phyloP scores from a whole-genome alignment of 495 filamentous ascomycete genomes.

The Hapsidospora chrysogenum region DNA sequence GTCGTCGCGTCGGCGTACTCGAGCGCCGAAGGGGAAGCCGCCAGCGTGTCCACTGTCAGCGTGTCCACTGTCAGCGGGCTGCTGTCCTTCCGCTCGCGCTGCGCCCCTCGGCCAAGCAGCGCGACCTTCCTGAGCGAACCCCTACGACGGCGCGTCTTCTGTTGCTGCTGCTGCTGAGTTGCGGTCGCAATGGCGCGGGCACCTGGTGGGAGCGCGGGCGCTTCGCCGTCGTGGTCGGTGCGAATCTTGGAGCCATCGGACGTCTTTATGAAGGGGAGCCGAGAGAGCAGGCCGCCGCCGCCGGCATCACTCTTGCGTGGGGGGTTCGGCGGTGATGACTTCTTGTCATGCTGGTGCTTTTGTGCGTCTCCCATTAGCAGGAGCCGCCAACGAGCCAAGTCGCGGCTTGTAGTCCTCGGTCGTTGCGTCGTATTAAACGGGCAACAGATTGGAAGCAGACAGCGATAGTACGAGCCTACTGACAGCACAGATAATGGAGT shows the following conservation, averaged over 20 bases:
- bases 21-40: constrained; percentile 8
- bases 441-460: too few relatives aligned
- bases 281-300: too few relatives aligned
- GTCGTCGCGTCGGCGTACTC: constrained; percentile 5
- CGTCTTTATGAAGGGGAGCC: background rate
- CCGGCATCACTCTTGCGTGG: too few relatives aligned
- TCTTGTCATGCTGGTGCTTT: too few relatives aligned
- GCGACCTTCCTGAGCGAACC: constrained; percentile 70
- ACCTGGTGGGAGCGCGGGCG: background rate
- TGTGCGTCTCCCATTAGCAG: too few relatives aligned
- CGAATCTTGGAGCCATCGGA: background rate
- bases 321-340: too few relatives aligned
- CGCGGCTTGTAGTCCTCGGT: too few relatives aligned
- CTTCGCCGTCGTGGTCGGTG: background rate
- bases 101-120: constrained; percentile 50
- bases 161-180: constrained; percentile 43
- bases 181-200: constrained; percentile 35
- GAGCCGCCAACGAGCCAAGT: too few relatives aligned
- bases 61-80: constrained; percentile 29
- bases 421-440: too few relatives aligned
- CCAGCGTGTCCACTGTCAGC: constrained; percentile 7
- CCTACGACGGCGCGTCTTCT: constrained; percentile 57
- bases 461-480: too few relatives aligned
- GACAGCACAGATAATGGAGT: too few relatives aligned
- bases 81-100: constrained; percentile 35